Percentiles rank a stretch among this genome's conserved stretches.
These are phyloP conservation scores for Paracoccidioides brasiliensis DNA, from an alignment of 2,329 filamentous ascomycete species.

Conservation along the genomic window DNA sequence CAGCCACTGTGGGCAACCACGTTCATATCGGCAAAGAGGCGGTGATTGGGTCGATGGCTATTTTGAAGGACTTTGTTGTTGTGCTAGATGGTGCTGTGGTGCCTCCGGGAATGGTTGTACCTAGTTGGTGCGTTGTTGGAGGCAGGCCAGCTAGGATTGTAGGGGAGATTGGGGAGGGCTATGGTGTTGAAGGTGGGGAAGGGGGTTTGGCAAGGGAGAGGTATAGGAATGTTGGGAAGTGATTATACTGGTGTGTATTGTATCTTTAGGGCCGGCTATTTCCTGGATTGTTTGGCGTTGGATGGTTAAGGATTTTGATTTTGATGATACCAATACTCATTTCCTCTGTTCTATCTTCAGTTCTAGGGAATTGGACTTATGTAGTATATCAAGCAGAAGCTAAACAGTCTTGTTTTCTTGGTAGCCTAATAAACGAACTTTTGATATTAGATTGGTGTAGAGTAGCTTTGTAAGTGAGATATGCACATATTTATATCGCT, in stretches of 20 bases:
- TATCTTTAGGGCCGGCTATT: background rate
- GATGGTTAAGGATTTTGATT: background rate
- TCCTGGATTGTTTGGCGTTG: background rate
- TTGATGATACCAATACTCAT: background rate
- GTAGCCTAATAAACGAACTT: background rate
- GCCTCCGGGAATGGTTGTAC: constrained; percentile 78
- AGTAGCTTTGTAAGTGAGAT: background rate
- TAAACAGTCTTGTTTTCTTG: background rate
- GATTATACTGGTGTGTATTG: constrained; percentile 1
- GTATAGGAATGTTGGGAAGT: constrained; percentile 27
- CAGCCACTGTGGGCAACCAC: constrained; percentile 70
- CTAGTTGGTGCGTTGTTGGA: constrained; percentile 83
- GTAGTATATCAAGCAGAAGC: background rate
- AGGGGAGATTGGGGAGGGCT: constrained; percentile 52
- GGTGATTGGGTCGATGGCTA: constrained; percentile 71
- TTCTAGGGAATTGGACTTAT: background rate
- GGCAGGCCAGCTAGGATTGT: constrained; percentile 67
- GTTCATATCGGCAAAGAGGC: constrained; percentile 71
- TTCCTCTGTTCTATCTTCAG: background rate
- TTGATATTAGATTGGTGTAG: background rate
- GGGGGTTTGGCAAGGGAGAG: constrained; percentile 32
- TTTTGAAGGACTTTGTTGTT: constrained; percentile 86
- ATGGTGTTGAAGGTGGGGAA: constrained; percentile 34
- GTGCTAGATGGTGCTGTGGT: constrained; percentile 76
- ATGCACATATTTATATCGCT: background rate